phyloP scores from a whole-genome alignment of 2,329 filamentous ascomycete genomes.

The Xylariaceae sp. region DNA sequence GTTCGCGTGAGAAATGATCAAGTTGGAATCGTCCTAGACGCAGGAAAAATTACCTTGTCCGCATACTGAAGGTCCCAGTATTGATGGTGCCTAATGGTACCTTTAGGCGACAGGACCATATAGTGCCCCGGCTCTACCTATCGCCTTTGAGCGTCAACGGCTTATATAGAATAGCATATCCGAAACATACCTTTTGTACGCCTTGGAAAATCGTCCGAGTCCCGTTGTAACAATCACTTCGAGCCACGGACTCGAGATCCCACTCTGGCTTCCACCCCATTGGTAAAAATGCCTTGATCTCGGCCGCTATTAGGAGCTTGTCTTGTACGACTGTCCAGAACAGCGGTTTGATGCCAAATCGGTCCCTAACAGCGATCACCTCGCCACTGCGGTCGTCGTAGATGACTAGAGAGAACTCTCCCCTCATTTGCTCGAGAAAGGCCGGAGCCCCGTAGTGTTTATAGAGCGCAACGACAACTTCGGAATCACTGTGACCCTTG shows the following conservation, averaged over 20 bases:
- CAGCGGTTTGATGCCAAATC: conserved; percentile 55
- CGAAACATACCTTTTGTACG: conserved; percentile 29
- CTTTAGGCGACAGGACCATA: conserved; percentile 35
- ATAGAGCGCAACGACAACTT: conserved; percentile 45
- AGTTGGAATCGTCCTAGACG: too few species aligned
- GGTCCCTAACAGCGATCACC: conserved; percentile 46
- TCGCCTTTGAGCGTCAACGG: conserved; percentile 24
- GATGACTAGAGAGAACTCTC: conserved; percentile 51
- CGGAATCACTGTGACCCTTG: conserved; percentile 39
- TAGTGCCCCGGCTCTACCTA: conserved; percentile 33
- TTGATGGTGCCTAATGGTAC: conserved; percentile 3
- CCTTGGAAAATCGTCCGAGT: conserved; percentile 43
- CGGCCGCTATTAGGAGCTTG: conserved; percentile 44
- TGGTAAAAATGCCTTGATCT: conserved; percentile 49
- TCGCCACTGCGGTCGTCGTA: conserved; percentile 40
- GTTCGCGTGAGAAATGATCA: neutral
- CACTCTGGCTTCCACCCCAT: conserved; percentile 49
- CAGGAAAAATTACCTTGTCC: neutral
- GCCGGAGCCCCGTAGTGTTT: conserved; percentile 37
- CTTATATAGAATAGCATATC: conserved; percentile 8
- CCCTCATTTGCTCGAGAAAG: conserved; percentile 39
- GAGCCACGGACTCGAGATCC: conserved; percentile 42
- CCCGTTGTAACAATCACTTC: conserved; percentile 34
- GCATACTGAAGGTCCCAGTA: conserved; percentile 1
- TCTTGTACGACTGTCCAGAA: conserved; percentile 41